Evolutionary conservation across 176 grass and related monocot species (phyloP).

Genomic region (Oryza nivara): DNA sequence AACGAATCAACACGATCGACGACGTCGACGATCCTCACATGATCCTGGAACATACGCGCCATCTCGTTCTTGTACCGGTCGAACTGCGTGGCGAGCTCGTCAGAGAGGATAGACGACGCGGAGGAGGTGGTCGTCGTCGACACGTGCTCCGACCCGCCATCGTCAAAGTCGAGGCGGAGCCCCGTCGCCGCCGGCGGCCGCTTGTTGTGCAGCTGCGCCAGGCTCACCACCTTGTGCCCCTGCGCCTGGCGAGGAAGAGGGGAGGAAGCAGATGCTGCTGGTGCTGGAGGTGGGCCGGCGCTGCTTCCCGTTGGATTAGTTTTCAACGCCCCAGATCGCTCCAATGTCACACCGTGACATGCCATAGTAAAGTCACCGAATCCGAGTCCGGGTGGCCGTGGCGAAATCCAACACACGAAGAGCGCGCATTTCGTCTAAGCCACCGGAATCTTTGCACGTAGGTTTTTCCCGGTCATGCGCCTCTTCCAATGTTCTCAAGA

Average conservation of each 20-base stretch:
- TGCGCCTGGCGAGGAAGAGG: constrained; percentile 31
- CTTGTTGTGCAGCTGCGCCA: constrained; percentile 48
- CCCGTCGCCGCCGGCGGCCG: constrained; percentile 44
- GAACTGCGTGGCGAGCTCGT: constrained; percentile 55
- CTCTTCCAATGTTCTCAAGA: too few species aligned
- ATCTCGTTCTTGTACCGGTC: constrained; percentile 61
- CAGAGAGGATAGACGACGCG: constrained; percentile 50
- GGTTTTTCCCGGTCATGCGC: too few species aligned
- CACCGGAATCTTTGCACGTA: too few species aligned
- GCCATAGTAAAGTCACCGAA: too few species aligned
- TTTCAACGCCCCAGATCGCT: too few species aligned
- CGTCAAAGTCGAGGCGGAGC: constrained; percentile 60
- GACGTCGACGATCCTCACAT: constrained; percentile 41
- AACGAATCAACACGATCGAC: background rate
- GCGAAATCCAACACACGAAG: too few species aligned
- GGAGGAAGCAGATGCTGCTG: background rate
- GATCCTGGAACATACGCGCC: constrained; percentile 65
- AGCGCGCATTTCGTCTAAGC: too few species aligned
- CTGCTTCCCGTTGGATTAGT: too few species aligned
- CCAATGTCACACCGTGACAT: too few species aligned
- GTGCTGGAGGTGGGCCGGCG: background rate
- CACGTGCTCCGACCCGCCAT: constrained; percentile 28
- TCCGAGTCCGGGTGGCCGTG: too few species aligned
- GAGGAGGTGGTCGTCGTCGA: constrained; percentile 33
- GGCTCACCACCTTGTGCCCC: constrained; percentile 27